Evolutionary conservation across 2,329 filamentous ascomycete species (phyloP).

Genomic region (Sphaceloma murrayae): DNA sequence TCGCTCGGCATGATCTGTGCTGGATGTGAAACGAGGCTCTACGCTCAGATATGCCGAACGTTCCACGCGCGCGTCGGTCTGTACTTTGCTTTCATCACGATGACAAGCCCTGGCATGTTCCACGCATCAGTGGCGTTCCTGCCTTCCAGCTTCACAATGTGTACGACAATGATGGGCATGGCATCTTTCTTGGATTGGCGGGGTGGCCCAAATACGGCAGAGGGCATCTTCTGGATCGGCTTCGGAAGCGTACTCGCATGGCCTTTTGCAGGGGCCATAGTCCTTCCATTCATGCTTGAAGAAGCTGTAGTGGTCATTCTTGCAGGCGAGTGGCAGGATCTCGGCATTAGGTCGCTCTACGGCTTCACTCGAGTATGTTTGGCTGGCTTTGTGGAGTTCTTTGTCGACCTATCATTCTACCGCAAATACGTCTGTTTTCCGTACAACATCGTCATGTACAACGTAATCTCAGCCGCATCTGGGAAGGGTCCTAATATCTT

Average conservation of each 20-base stretch:
- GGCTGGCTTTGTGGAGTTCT: constrained; percentile 56
- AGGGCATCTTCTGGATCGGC: constrained; percentile 85
- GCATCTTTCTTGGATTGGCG: constrained; percentile 86
- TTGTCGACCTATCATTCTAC: constrained; percentile 72
- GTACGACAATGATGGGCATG: constrained; percentile 74
- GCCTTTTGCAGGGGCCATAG: constrained; percentile 83
- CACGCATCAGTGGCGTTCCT: constrained; percentile 80
- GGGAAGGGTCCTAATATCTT: constrained; percentile 82
- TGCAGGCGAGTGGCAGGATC: constrained; percentile 34
- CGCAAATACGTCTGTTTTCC: constrained; percentile 66
- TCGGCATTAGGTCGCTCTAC: constrained; percentile 43
- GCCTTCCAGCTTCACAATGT: constrained; percentile 96
- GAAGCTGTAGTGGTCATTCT: constrained; percentile 51
- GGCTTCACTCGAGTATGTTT: constrained; percentile 34
- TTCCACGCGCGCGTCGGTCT: constrained; percentile 76
- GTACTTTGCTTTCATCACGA: constrained; percentile 67
- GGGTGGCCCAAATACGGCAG: constrained; percentile 65
- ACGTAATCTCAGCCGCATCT: constrained; percentile 61
- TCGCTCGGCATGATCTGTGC: constrained; percentile 68
- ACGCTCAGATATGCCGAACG: constrained; percentile 62
- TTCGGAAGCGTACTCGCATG: constrained; percentile 78
- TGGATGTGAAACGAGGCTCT: constrained; percentile 71
- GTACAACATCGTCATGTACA: constrained; percentile 92
- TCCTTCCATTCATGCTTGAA: constrained; percentile 70
- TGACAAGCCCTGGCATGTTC: constrained; percentile 84